Evolutionary conservation across 2,329 filamentous ascomycete species (phyloP).

Genomic region (Colletotrichum shisoi): DNA sequence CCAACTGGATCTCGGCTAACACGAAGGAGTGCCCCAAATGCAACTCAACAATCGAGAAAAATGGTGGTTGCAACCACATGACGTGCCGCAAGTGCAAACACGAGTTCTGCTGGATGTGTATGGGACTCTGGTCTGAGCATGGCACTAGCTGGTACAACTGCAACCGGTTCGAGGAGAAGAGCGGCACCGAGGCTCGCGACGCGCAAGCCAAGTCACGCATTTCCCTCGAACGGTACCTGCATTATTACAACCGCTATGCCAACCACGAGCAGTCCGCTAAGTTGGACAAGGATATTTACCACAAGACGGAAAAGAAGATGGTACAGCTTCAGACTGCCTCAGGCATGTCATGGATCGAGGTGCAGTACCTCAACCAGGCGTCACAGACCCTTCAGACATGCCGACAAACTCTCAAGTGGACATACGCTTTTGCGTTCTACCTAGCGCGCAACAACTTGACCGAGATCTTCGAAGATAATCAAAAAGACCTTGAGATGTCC

Average conservation of each 20-base stretch:
- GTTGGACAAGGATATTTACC: slow-evolving; percentile 92
- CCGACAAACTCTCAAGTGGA: slow-evolving; percentile 99
- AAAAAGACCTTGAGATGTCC: slow-evolving; percentile 96
- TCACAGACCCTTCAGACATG: slow-evolving; percentile 94
- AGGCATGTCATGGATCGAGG: slow-evolving; percentile 98
- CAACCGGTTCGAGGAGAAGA: slow-evolving; percentile 96
- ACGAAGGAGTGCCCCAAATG: slow-evolving; percentile 98
- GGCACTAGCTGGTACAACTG: slow-evolving; percentile 99
- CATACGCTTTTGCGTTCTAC: slow-evolving; percentile 98
- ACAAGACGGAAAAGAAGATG: slow-evolving; percentile 99
- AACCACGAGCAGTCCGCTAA: slow-evolving; percentile 98
- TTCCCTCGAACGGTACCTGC: slow-evolving; percentile 92
- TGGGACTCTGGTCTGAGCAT: slow-evolving; percentile 98
- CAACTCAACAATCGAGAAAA: slow-evolving; percentile 98
- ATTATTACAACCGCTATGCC: slow-evolving; percentile 99
- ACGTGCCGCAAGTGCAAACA: slow-evolving; percentile 95
- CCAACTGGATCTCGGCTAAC: slow-evolving; percentile 99
- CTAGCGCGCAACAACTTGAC: slow-evolving; percentile 95
- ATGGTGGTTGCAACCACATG: slow-evolving; percentile 98
- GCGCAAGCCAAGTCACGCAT: slow-evolving; percentile 90
- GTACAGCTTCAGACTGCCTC: slow-evolving; percentile 91
- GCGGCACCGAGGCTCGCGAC: slow-evolving; percentile 86
- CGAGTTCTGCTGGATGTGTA: slow-evolving; percentile 99
- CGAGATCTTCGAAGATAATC: slow-evolving; percentile 98
- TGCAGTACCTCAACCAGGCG: slow-evolving; percentile 93